Base-by-base conservation (phyloP, 202 grass and related monocot genomes). In the Setaria viridis region DNA sequence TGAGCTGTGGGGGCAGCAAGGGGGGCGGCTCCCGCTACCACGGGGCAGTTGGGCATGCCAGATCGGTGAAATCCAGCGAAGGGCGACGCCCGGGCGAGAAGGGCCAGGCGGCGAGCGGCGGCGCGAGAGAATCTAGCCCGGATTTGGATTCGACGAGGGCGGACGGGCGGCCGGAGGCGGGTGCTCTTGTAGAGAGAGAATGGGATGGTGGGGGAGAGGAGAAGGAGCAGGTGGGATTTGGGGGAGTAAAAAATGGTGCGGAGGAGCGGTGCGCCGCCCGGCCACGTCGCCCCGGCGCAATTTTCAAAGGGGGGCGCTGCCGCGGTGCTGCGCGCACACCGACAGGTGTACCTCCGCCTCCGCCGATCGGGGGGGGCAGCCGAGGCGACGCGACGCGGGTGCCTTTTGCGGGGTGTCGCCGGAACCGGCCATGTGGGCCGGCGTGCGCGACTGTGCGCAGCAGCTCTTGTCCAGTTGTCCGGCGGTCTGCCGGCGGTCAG, bases 271-370 rank as follows among this genome's bases (percentile, higher is more conserved):
- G 74, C 72, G 75, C 39, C 58, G 55, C 25, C 63, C 53, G 84
- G 85, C 90, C 90, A 92, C 82, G 86, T 88, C 81, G 51, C 79
- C 77, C 86, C 66, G 82, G 66, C 86, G 70, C 84, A 29, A 55
- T 85, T 89, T 59, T 65, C 83, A 14, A 83, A 84, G 21, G 58
- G 59, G 59, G 63, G 12, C 13, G 63, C 78, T 67, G 63, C 63
- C 49, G 42, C 73, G 30, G 11, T 86, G 90, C 85, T 92, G 79
- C 78, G 80, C 12, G 84, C 64, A 87, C 84, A 60, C 84, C 84
- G 88, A 90, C 84, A 87, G 73, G 68, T 76, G 68, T 50, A 80
- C 68, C 79, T 79, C 80, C 74, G 67, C 73, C 79, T 25, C 59
- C 29, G 68, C 33, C 88, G 73, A 80, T 82, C 47, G 83, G 80